A percentile compares a stretch with the other conserved stretches of the same genome.
phyloP scores from a whole-genome alignment of 495 filamentous ascomycete genomes.

The Glarea lozoyensis region DNA sequence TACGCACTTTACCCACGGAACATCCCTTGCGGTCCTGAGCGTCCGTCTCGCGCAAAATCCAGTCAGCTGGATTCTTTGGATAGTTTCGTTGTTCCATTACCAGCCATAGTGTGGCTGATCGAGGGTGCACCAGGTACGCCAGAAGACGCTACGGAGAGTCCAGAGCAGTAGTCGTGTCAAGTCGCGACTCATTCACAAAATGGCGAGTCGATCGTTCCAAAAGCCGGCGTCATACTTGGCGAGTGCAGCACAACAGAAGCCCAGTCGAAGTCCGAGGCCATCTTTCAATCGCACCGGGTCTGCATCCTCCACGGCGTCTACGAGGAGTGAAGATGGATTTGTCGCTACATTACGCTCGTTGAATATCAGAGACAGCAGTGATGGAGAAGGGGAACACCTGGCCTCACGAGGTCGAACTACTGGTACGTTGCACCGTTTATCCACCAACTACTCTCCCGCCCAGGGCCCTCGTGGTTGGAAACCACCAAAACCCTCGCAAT shows the following conservation, averaged over 20 bases:
- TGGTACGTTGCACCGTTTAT: neutral
- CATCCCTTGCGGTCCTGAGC: too few species aligned
- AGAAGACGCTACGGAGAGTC: too few species aligned
- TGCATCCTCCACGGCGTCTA: constrained; percentile 2
- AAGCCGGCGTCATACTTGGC: constrained; percentile 27
- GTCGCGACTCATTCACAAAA: too few species aligned
- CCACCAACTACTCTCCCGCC: neutral
- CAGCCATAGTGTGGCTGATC: too few species aligned
- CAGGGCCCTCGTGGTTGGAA: neutral
- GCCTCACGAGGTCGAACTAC: neutral
- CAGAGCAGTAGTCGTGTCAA: too few species aligned
- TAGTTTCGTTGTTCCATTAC: too few species aligned
- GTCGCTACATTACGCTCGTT: neutral
- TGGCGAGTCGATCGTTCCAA: constrained; percentile 28
- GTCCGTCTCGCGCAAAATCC: too few species aligned
- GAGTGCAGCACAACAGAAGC: constrained; percentile 23
- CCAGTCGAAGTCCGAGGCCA: constrained; percentile 6
- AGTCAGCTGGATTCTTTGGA: too few species aligned
- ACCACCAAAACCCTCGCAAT: neutral
- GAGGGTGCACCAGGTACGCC: too few species aligned
- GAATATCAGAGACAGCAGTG: neutral
- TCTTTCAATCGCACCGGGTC: constrained; percentile 1
- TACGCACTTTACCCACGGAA: too few species aligned
- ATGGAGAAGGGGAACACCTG: neutral
- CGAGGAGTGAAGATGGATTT: neutral